These are phyloP conservation scores for Amylocystis lapponica DNA, from an alignment of 768 basidiomycete genomes.

Conservation along the genomic window DNA sequence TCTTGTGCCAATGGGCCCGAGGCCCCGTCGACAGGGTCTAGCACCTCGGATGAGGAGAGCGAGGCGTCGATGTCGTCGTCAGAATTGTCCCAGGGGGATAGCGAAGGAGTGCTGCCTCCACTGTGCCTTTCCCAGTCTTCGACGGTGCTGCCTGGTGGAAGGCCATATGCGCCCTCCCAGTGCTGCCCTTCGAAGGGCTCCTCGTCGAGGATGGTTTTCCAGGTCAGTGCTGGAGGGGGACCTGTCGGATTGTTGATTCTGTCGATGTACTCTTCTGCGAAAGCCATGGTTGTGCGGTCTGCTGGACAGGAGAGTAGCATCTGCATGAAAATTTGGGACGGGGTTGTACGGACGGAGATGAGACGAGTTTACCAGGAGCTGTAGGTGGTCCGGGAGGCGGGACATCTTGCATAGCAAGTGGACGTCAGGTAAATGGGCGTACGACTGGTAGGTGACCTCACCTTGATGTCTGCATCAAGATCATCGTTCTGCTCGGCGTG, in stretches of 20 bases:
- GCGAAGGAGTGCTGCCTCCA: conserved; percentile 57
- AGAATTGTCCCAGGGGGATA: conserved; percentile 48
- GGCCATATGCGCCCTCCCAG: conserved; percentile 70
- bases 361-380: conserved; percentile 51
- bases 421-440: conserved; percentile 1
- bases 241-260: conserved; percentile 37
- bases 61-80: conserved; percentile 12
- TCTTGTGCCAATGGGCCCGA: too few relatives aligned
- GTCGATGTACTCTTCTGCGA: conserved; percentile 51
- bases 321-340: conserved; percentile 27
- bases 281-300: conserved; percentile 38
- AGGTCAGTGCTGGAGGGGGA: conserved; percentile 45
- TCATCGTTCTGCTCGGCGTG: conserved; percentile 45
- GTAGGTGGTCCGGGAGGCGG: conserved; percentile 65
- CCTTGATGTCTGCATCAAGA: conserved; percentile 64
- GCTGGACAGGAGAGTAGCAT: conserved; percentile 53
- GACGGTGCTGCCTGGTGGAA: conserved; percentile 41
- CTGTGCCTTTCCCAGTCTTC: conserved; percentile 41
- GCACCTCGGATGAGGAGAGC: conserved; percentile 11
- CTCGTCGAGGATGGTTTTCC: conserved; percentile 74
- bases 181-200: conserved; percentile 85
- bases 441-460: conserved; percentile 17
- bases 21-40: not conserved
- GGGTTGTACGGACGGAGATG: not conserved
- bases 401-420: conserved; percentile 35